Base-by-base conservation (phyloP, 2,329 filamentous ascomycete genomes). In the Coleophoma cylindrospora region DNA sequence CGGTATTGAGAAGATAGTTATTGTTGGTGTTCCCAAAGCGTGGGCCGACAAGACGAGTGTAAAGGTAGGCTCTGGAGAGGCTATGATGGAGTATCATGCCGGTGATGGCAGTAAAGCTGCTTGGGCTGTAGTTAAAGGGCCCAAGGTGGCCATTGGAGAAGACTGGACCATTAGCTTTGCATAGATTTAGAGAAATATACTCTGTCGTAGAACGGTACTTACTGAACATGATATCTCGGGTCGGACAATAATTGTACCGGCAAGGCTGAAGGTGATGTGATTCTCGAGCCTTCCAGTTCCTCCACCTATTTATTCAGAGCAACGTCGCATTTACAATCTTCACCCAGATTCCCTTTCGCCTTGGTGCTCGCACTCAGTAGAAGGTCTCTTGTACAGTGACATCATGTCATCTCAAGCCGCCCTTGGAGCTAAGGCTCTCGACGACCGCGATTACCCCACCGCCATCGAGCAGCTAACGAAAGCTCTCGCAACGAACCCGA, bases 1-100 rank as follows among this genome's bases (percentile, higher is more conserved):
- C 3, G 73, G 78, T 8, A 83, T 97, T 1, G 91, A 96, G 72
- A 91, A 87, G 70, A 79, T 97, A 49, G 75, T 97, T 43, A 61
- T 99, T 45, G 83, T 97, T 17, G 89, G 89, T 41, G 89, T 89
- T 3, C 88, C 90, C 1, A 73, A 77, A 34, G 70, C 72, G 17
- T 96, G 91, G 91, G 79, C 79, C 54, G 72, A 71, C 45, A 86
- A 81, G 72, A 74, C 70, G 55, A 76, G 74, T 56, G 84, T 84
- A 1, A 77, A 67, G 61, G 77, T 80, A 48, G 72, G 74, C 64
- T 74, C 74, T 33, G 75, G 77, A 64, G 77, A 77, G 3, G 77
- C 79, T 12, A 70, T 85, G 52, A 74, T 88, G 40, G 79, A 81
- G 56, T 91, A 80, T 63, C 69, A 77, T 60, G 70, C 69, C 37